Conservation (phyloP, 768 basidiomycete species). For the Hygrophoropsis aurantiaca region DNA sequence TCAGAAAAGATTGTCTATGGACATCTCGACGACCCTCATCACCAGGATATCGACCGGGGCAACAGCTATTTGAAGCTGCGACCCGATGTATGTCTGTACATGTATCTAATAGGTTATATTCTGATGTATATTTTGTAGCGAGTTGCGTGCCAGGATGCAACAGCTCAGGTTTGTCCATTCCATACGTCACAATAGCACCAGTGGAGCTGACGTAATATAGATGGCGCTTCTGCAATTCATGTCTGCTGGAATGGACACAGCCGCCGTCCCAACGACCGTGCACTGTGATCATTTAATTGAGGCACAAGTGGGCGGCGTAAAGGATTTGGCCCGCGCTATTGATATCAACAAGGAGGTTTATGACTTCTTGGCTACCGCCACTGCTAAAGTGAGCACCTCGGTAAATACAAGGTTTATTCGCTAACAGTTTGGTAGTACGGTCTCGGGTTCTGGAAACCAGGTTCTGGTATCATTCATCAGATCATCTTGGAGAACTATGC, state of each 20-base stretch:
- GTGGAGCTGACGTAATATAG: conserved; percentile 46
- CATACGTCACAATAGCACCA: conserved; percentile 14
- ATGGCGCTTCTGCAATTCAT: conserved; percentile 99
- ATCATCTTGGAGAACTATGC: conserved; percentile 99
- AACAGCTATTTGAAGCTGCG: conserved; percentile 95
- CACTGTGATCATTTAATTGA: conserved; percentile 99
- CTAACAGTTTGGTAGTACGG: conserved; percentile 62
- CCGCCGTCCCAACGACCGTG: conserved; percentile 96
- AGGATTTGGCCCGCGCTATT: conserved; percentile 91
- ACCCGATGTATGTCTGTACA: conserved; percentile 75
- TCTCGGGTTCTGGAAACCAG: conserved; percentile 99
- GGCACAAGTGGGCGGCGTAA: conserved; percentile 90
- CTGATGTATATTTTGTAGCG: conserved; percentile 48
- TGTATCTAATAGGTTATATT: background rate
- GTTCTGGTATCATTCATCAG: conserved; percentile 98
- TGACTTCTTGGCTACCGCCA: conserved; percentile 96
- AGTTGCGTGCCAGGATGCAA: conserved; percentile 90
- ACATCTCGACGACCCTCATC: conserved; percentile 92
- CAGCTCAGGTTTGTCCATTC: conserved; percentile 61
- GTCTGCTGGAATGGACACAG: conserved; percentile 98
- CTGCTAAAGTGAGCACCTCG: conserved; percentile 70
- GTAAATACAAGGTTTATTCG: background rate
- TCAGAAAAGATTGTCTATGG: conserved; percentile 98
- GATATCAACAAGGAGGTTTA: conserved; percentile 98
- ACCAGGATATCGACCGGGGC: conserved; percentile 89